phyloP scores from a whole-genome alignment of 768 basidiomycete species.

The Termitomyces eurrhizus region DNA sequence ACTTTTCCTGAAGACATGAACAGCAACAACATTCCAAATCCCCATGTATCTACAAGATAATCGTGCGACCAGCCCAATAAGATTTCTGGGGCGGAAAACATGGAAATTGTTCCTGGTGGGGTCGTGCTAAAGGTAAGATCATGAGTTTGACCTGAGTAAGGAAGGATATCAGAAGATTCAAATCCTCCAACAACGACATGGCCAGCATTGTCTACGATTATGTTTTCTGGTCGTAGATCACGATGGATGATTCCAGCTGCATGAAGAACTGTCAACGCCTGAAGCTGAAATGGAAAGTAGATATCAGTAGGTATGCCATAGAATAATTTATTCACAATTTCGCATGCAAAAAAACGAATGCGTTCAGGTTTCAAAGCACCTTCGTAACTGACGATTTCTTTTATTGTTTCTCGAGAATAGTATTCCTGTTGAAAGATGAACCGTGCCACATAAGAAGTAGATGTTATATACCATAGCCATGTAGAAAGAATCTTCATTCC shows the following conservation, averaged over 20 bases:
- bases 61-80: constrained; percentile 54
- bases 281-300: constrained; percentile 24
- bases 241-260: constrained; percentile 43
- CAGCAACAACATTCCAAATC: constrained; percentile 49
- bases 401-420: constrained; percentile 27
- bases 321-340: constrained; percentile 35
- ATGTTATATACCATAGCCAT: constrained; percentile 33
- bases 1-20: constrained; percentile 49
- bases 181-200: constrained; percentile 46
- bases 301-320: background rate
- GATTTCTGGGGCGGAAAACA: constrained; percentile 50
- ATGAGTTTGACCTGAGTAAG: constrained; percentile 20
- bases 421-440: constrained; percentile 25
- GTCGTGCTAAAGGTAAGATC: constrained; percentile 41
- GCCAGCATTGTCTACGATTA: constrained; percentile 40
- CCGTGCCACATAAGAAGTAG: background rate
- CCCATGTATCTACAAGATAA: constrained; percentile 54
- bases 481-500: constrained; percentile 33
- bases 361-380: constrained; percentile 32
- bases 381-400: constrained; percentile 25
- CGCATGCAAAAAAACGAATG: constrained; percentile 41
- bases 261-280: constrained; percentile 43
- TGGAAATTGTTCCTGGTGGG: constrained; percentile 21
- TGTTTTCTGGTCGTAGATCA: constrained; percentile 38
- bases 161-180: constrained; percentile 34